These are phyloP conservation scores for Smithsoniella earleae DNA, from an alignment of 163 green algal species.

Conservation along the genomic window DNA sequence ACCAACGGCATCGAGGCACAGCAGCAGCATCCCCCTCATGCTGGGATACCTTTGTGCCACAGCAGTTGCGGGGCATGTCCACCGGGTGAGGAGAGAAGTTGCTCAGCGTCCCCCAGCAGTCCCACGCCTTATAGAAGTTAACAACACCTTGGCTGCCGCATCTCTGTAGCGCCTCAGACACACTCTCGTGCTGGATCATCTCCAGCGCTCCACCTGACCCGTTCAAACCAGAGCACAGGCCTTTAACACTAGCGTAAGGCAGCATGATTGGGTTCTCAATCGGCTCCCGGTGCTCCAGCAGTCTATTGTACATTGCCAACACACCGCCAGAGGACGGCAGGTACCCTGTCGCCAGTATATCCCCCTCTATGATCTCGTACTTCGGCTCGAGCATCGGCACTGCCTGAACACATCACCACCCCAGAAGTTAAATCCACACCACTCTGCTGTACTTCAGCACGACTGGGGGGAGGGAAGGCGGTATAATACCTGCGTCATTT, in stretches of 20 bases:
- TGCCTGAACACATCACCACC: too few species aligned
- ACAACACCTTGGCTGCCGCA: slow-evolving; percentile 34
- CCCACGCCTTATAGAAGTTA: slow-evolving; percentile 72
- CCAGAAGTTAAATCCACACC: too few species aligned
- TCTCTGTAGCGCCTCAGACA: slow-evolving; percentile 28
- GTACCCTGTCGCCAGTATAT: slow-evolving; percentile 75
- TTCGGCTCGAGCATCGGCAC: slow-evolving; percentile 2
- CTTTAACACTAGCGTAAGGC: not conserved
- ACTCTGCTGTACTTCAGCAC: too few species aligned
- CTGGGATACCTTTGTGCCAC: not conserved
- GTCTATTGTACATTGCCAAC: slow-evolving; percentile 41
- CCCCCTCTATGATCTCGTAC: slow-evolving; percentile 36
- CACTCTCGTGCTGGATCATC: not conserved
- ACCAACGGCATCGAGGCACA: slow-evolving; percentile 43
- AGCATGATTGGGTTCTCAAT: not conserved
- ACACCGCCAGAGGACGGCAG: slow-evolving; percentile 66
- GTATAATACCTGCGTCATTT: slow-evolving; percentile 96
- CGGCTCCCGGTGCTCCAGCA: slow-evolving; percentile 32
- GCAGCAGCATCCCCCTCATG: not conserved
- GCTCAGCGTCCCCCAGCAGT: slow-evolving; percentile 70
- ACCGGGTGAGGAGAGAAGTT: slow-evolving; percentile 91
- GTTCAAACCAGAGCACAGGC: not conserved
- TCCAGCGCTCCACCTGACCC: not conserved
- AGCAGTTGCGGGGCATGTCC: slow-evolving; percentile 44
- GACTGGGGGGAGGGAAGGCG: too few species aligned